Percentiles rank a stretch among this genome's conserved stretches.
Evolutionary conservation across 768 basidiomycete species (phyloP).

Genomic region (Rhizopogon vulgaris): DNA sequence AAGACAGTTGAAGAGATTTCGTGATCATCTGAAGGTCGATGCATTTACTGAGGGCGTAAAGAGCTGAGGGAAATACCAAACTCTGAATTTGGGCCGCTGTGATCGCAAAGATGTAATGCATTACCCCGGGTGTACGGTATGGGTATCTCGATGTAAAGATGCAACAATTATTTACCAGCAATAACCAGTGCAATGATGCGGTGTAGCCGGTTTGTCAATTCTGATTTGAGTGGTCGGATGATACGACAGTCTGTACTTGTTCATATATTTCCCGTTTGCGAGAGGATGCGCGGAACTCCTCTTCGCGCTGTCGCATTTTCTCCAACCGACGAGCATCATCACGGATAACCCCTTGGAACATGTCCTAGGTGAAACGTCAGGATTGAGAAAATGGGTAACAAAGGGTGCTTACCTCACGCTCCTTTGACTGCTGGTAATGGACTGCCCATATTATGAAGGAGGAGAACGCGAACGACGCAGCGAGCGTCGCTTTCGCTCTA

Average conservation of each 20-base stretch:
- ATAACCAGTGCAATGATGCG: not conserved
- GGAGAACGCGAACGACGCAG: constrained; percentile 55
- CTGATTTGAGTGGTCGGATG: constrained; percentile 13
- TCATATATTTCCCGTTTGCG: constrained; percentile 66
- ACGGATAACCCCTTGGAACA: constrained; percentile 86
- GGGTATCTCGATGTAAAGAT: not conserved
- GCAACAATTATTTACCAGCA: too few relatives aligned
- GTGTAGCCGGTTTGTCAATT: not conserved
- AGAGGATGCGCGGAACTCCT: constrained; percentile 53
- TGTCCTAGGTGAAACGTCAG: constrained; percentile 44
- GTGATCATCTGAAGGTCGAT: too few relatives aligned
- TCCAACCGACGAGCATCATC: constrained; percentile 78
- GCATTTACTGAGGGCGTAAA: not conserved
- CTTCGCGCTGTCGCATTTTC: constrained; percentile 64
- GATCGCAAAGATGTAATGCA: not conserved
- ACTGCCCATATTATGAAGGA: constrained; percentile 81
- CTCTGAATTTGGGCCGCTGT: not conserved
- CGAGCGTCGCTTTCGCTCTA: constrained; percentile 71
- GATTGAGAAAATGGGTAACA: not conserved
- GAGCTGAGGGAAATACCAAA: too few relatives aligned
- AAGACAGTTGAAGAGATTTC: too few relatives aligned
- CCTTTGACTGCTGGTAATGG: constrained; percentile 78
- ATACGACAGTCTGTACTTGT: constrained; percentile 32
- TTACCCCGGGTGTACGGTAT: not conserved
- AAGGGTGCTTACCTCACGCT: constrained; percentile 60